Evolutionary conservation across 2,329 filamentous ascomycete species (phyloP).

Genomic region (Endothia cerciana): DNA sequence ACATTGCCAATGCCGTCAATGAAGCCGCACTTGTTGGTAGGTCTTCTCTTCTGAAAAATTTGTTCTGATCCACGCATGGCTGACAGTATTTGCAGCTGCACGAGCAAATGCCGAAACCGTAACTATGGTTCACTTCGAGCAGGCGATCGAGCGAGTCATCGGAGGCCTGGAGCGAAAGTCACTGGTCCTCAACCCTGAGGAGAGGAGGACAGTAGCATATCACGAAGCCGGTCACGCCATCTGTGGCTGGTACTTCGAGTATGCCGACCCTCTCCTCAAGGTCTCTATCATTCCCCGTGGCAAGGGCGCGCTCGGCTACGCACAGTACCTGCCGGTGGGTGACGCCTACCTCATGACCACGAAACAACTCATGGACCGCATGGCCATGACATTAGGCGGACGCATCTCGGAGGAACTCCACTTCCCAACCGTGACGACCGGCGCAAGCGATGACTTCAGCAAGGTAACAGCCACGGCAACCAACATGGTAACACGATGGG

Average conservation of each 20-base stretch:
- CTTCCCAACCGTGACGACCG: constrained; percentile 94
- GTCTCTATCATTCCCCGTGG: constrained; percentile 98
- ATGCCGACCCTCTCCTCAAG: constrained; percentile 95
- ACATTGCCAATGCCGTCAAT: constrained; percentile 98
- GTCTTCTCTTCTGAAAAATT: constrained; percentile 38
- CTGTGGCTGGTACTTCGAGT: constrained; percentile 96
- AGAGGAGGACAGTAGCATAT: constrained; percentile 70
- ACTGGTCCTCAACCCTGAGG: constrained; percentile 85
- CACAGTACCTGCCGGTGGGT: constrained; percentile 89
- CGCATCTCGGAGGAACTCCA: constrained; percentile 95
- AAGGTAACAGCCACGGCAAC: constrained; percentile 97
- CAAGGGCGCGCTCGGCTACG: constrained; percentile 90
- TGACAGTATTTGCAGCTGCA: constrained; percentile 63
- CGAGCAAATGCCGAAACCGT: constrained; percentile 80
- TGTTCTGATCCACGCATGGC: background rate
- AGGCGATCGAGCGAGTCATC: constrained; percentile 95
- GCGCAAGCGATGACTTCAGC: constrained; percentile 95
- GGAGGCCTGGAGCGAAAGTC: constrained; percentile 98
- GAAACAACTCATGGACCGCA: constrained; percentile 96
- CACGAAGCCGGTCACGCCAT: constrained; percentile 93
- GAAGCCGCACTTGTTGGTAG: constrained; percentile 94
- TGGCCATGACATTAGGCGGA: constrained; percentile 98
- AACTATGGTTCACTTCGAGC: constrained; percentile 89
- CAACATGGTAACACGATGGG: constrained; percentile 99
- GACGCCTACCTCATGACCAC: constrained; percentile 97